Conservation (phyloP, 2,329 filamentous ascomycete species). For the Rutstroemia sp. region DNA sequence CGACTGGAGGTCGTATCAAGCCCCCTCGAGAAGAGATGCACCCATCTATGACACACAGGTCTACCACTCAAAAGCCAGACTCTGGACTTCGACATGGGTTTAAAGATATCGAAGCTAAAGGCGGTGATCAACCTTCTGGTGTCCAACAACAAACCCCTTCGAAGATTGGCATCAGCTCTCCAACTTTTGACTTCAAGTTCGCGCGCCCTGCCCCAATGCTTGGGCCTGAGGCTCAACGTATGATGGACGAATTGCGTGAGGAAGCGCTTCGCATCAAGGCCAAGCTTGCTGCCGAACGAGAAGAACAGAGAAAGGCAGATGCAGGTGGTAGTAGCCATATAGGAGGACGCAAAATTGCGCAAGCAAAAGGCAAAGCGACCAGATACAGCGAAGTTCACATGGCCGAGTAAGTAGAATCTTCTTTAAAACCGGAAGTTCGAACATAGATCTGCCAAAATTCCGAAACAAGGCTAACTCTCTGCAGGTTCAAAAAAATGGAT, state of each 20-base stretch:
- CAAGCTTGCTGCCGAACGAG: constrained; percentile 55
- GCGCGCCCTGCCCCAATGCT: constrained; percentile 47
- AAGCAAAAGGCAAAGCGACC: constrained; percentile 67
- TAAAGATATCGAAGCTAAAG: constrained; percentile 50
- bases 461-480: neutral
- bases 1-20: constrained; percentile 56
- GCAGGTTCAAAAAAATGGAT: constrained; percentile 86
- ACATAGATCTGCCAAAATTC: neutral
- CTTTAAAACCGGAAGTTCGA: neutral
- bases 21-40: constrained; percentile 82
- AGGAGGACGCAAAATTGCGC: constrained; percentile 64
- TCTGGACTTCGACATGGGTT: constrained; percentile 80
- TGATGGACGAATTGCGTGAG: constrained; percentile 62
- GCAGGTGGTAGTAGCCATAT: constrained; percentile 33
- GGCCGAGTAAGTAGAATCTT: constrained; percentile 42
- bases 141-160: constrained; percentile 55
- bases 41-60: constrained; percentile 71
- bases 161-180: constrained; percentile 46
- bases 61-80: constrained; percentile 67
- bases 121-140: constrained; percentile 34
- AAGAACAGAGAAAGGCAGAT: constrained; percentile 42
- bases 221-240: constrained; percentile 51
- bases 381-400: constrained; percentile 83
- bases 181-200: constrained; percentile 60
- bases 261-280: constrained; percentile 66